Conservation (phyloP, 176 grass and related monocot genomes). For the Musa troglodytarum region DNA sequence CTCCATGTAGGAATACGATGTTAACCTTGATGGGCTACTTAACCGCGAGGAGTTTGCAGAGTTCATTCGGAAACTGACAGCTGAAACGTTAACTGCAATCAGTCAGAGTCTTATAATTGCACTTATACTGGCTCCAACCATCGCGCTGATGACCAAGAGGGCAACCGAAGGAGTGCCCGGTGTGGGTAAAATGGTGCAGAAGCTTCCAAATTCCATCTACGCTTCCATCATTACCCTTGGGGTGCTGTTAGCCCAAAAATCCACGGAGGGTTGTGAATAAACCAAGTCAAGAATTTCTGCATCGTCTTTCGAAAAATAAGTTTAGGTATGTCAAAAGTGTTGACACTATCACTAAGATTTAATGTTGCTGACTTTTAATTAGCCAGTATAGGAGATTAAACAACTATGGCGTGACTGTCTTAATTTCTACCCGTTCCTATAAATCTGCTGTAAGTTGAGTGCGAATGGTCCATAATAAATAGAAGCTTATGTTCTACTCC, state of each 20-base stretch:
- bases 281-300: neutral
- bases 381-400: too few relatives aligned
- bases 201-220: conserved; percentile 65
- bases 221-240: conserved; percentile 62
- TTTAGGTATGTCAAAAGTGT: too few relatives aligned
- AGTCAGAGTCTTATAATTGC: conserved; percentile 67
- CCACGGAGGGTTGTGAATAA: conserved; percentile 43
- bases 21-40: conserved; percentile 65
- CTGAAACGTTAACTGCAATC: conserved; percentile 52
- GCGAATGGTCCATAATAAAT: too few relatives aligned
- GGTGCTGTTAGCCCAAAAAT: conserved; percentile 63
- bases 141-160: conserved; percentile 74
- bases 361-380: too few relatives aligned
- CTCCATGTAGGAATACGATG: conserved; percentile 53
- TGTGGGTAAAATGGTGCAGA: conserved; percentile 68
- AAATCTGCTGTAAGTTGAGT: too few relatives aligned
- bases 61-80: conserved; percentile 81
- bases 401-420: too few relatives aligned
- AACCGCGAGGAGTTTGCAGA: conserved; percentile 84
- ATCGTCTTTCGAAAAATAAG: too few relatives aligned
- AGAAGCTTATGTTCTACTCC: too few relatives aligned
- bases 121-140: conserved; percentile 45
- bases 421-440: too few relatives aligned
- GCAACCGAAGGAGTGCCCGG: conserved; percentile 81
- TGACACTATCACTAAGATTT: too few relatives aligned